Evolutionary conservation across 768 basidiomycete genomes (phyloP), one percentile per base, ranked within the genome.

Genomic region (Mycena chlorophos): DNA sequence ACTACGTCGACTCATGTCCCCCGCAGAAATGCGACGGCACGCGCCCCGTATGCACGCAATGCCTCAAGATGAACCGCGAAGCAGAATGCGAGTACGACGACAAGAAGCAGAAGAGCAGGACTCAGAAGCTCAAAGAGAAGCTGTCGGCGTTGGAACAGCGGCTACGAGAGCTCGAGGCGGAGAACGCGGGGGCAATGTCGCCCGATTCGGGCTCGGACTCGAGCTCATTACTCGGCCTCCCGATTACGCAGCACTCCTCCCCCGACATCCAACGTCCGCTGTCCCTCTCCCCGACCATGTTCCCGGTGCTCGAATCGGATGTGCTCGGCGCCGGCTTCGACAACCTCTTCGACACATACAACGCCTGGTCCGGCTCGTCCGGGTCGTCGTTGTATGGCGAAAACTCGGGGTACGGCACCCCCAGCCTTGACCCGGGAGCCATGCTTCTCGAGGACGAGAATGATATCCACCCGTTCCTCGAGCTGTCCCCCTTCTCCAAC

Each of bases 11-110:
- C 53, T 31, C 16, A 45, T 49, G 42, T 50, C 40, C 23, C 46
- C n/a, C 31, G 12, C 60, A 86, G 85, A 80, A 82, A 80, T 87
- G 85, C 64, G 82, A 85, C 63, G 83, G 83, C 17, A 66, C 65
- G 23, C 80, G 81, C 37, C 85, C 85, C 16, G 72, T 78, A 30
- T 86, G 85, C 64, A 68, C 70, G 20, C 81, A 82, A 61, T 87
- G 84, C 62, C 67, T 68, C 57, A 80, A 81, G 58, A 79, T 82
- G 70, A 80, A 79, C 64, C 69, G 83, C 23, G 67, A 69, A 4
- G 69, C 75, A 23, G 77, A 81, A 47, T 86, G 85, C 66, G 69
- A 77, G 51, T 87, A 85, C 70, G 82, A 85, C 62, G 83, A 86
- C 64, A 78, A 77, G 66, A 77, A 76, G 60, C 79, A 78, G 53